phyloP scores from a whole-genome alignment of 768 basidiomycete species.

The Mycena kentingensis region DNA sequence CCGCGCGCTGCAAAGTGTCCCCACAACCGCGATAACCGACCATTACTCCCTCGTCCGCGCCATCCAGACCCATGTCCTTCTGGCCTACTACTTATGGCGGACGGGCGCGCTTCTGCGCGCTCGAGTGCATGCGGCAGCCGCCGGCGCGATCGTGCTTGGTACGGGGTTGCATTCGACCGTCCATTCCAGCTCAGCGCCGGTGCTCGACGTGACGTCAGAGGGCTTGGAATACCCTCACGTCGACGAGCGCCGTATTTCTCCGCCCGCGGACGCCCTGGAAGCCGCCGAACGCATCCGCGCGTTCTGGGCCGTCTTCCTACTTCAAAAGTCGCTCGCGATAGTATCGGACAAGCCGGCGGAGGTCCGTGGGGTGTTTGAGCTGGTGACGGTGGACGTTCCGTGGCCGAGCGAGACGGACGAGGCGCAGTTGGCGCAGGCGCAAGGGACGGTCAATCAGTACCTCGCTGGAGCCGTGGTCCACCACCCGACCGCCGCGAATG shows the following conservation, averaged over 20 bases:
- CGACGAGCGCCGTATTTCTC: slow-evolving; percentile 37
- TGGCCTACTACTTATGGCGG: slow-evolving; percentile 66
- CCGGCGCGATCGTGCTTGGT: slow-evolving; percentile 51
- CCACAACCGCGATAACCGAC: slow-evolving; percentile 47
- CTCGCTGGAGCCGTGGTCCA: slow-evolving; percentile 37
- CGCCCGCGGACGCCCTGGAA: slow-evolving; percentile 48
- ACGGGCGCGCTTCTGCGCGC: slow-evolving; percentile 62
- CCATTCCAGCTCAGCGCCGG: no score
- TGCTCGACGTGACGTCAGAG: no score
- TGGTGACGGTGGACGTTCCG: slow-evolving; percentile 53
- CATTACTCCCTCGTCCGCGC: slow-evolving; percentile 54
- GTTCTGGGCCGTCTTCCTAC: slow-evolving; percentile 63
- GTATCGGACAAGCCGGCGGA: slow-evolving; percentile 52
- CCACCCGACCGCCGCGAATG: slow-evolving; percentile 36
- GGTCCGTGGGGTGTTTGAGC: slow-evolving; percentile 57
- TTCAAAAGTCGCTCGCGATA: slow-evolving; percentile 60
- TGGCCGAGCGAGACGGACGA: slow-evolving; percentile 49
- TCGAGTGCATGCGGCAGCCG: slow-evolving; percentile 55
- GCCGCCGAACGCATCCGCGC: slow-evolving; percentile 68
- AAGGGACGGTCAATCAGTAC: slow-evolving; percentile 54
- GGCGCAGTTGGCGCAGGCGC: no score
- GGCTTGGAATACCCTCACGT: slow-evolving; percentile 33
- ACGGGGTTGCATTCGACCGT: slow-evolving; percentile 46
- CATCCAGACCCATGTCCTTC: slow-evolving; percentile 63
- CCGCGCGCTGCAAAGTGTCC: slow-evolving; percentile 35